Evolutionary conservation across 2,329 filamentous ascomycete genomes (phyloP), one percentile per base, ranked within the genome.

Genomic region (Cryphonectria carpinicola): DNA sequence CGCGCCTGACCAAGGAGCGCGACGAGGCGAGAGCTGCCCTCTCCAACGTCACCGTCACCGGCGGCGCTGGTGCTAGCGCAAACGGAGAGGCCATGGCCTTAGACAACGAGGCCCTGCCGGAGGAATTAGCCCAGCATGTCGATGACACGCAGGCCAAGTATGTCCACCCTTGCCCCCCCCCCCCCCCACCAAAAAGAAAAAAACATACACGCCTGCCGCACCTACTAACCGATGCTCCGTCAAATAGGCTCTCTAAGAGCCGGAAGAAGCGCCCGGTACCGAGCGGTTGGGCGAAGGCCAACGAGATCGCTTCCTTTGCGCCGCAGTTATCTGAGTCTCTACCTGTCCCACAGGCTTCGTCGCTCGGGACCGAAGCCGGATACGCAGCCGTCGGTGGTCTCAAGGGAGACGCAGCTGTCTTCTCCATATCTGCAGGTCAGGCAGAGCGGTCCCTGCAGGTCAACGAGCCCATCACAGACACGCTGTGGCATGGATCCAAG

Each of bases 21-120:
- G 95, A 99, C 77, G 95, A 98, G 81, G 95, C 96, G 62, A 88
- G 95, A 74, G 92, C 96, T 81, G 93, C 96, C 19, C 84, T 99
- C 66, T 94, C 94, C 49, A 94, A 93, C 79, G 88, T 98, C 19
- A 93, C 93, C 1, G 90, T 98, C 37, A 85, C 86, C 39, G 83
- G 83, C 62, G 82, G 71, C 37, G 60, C 82, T 69, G 81, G 80
- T 73, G 81, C 82, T 69, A 82, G 82, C 3, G 82, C 81, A 14
- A 87, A 89, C 76, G 93, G 91, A 39, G 96, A 98, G 80, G 91
- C 92, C 25, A 99, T 99, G 96, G 93, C 96, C 75, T 90, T 99
- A 25, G 96, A 99, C 79, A 89, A 87, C 68, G 89, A 94, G 76
- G 89, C 88, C 35, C 84, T 99, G 43, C 90, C 95, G 3, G 90